A percentile compares a stretch with the other conserved stretches of the same genome.
Evolutionary conservation across 2,329 filamentous ascomycete genomes (phyloP).

Genomic region (Alternaria sp.): DNA sequence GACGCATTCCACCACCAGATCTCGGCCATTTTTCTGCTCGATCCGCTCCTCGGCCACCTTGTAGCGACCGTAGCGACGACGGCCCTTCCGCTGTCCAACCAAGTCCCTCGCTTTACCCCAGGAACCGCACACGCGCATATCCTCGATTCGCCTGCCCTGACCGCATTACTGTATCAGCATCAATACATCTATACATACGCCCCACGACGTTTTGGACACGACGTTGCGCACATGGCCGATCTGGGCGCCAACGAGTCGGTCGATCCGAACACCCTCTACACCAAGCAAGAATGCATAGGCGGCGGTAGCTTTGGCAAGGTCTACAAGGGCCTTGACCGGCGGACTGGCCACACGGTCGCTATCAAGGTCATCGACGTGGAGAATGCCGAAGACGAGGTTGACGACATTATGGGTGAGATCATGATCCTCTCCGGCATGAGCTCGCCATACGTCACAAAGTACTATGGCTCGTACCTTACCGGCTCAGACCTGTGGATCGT

Average conservation of each 20-base stretch:
- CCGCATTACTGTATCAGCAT: neutral
- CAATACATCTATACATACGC: neutral
- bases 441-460: constrained; percentile 96
- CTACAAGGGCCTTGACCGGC: constrained; percentile 97
- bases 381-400: constrained; percentile 98
- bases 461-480: constrained; percentile 96
- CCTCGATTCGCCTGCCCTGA: neutral
- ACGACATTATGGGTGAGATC: constrained; percentile 99
- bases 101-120: constrained; percentile 8
- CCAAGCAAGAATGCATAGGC: constrained; percentile 76
- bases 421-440: constrained; percentile 95
- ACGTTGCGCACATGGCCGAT: constrained; percentile 21
- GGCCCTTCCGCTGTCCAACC: constrained; percentile 9
- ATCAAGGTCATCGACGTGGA: constrained; percentile 99
- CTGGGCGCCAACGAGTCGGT: constrained; percentile 60
- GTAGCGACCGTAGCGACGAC: constrained; percentile 10
- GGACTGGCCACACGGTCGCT: constrained; percentile 90
- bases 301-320: constrained; percentile 98
- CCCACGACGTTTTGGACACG: neutral
- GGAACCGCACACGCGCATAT: constrained; percentile 1
- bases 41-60: constrained; percentile 8
- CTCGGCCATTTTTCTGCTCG: constrained; percentile 3
- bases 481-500: constrained; percentile 98
- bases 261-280: constrained; percentile 91
- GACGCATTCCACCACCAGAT: neutral